Base-by-base conservation (phyloP, 805 yeast genomes). In the Diddensiella santjacobensis region DNA sequence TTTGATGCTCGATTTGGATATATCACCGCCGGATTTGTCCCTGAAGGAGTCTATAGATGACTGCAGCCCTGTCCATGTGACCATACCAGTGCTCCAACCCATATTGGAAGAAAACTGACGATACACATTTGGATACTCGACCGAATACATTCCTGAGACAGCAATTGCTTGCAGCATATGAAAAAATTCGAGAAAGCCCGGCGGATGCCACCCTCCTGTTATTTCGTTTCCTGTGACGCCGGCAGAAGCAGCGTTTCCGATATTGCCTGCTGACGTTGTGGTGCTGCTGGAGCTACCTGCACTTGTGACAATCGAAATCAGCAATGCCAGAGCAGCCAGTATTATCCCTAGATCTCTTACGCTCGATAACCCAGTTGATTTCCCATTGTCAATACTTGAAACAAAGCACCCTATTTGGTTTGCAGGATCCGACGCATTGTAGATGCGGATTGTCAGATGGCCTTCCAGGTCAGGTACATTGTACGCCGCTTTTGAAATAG, bases 381-480 rank as follows among this genome's bases (percentile, higher is more conserved):
- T 62, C 22, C 70, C 69, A 48, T 66, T 66, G 4, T 58, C 41
- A 5, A 66, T 54, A 6, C 58, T 49, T 4, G 69, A 52, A 23
- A 39, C 30, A 31, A 57, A 55, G 48, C 66, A 63, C 17, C 63
- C 66, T 11, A 56, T 42, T 20, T 44, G 47, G 19, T 60, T 56
- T 18, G 33, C 41, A 6, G 55, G 46, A 29, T 54, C 26, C 11
- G 31, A 49, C 33, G 58, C 53, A 36, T 52, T 58, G 22, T 50
- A 51, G 3, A 54, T 29, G 36, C 44, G 40, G 26, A 65, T 57
- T 13, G 42, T 47, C 11, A 65, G 61, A 4, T 35, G 18, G 2
- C 67, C 68, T 44, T 66, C 69, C 20, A 66, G 53, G 44, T 66
- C 70, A 2, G 70, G 70, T 24, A 66, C 56, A 11, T 50, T 46